Base-by-base conservation (phyloP, 2,329 filamentous ascomycete species). In the Penicillium decumbens region DNA sequence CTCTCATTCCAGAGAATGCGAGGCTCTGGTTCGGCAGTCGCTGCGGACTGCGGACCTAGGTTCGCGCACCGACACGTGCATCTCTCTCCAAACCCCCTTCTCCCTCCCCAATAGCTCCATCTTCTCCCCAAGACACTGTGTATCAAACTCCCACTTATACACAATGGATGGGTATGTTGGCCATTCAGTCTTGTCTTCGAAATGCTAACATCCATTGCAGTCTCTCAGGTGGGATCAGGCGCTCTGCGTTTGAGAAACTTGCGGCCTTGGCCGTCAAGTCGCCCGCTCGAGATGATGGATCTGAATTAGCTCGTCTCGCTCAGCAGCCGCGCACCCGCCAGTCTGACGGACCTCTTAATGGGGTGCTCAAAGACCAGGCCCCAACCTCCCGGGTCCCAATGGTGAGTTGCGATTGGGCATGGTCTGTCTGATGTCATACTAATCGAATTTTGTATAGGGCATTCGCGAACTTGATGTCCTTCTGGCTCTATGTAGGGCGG, bases 391-490 rank as follows among this genome's bases (percentile, higher is more conserved):
- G 65, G 44, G 53, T 68, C 41, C 70, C 68, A 29, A 73, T 75
- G 70, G 69, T 72, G 49, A 29, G 62, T 55, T 39, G 24, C 29
- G 25, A 40, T 9, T 23, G 42, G 39, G 5, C 23, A 27, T 38
- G 2, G n/a, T 10, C 10, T 8, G n/a, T 4, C 24, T 6, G 18
- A 27, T 13, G 23, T 25, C 38, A 32, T 39, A 27, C 58, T 71
- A 45, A 69, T 52, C 20, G 6, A 25, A 27, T 4, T 32, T 23
- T 32, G 27, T 20, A 41, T 53, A 95, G 89, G 88, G 85, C 45
- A 83, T 91, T 46, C 85, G 88, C 63, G 95, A 98, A 76, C 85
- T 95, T 59, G 92, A 98, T 69, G 88, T 95, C 45, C 79, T 98
- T 24, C 75, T 97, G 24, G 89, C 93, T 38, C 78, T 98, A 24